Conservation (phyloP, 345 rosid genomes). For the Gossypium raimondii region DNA sequence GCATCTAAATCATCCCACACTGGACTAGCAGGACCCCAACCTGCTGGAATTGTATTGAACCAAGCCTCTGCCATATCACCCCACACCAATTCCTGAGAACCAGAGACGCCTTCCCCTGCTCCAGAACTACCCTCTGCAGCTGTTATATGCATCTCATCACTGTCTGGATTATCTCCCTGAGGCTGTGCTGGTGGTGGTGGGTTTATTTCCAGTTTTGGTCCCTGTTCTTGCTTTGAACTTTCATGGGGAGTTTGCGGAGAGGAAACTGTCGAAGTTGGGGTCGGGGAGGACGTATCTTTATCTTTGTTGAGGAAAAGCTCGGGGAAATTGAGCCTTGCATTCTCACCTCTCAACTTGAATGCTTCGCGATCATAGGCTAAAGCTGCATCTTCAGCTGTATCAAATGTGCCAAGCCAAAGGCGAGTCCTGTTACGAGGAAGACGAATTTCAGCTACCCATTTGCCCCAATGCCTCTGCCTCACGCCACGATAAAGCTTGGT, state of each 20-base stretch:
- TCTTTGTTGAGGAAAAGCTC: slow-evolving; percentile 68
- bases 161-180: slow-evolving; percentile 28
- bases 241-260: slow-evolving; percentile 8
- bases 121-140: slow-evolving; percentile 11
- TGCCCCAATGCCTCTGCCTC: slow-evolving; percentile 96
- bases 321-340: slow-evolving; percentile 85
- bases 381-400: slow-evolving; percentile 90
- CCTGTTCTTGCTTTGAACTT: neutral
- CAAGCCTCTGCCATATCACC: slow-evolving; percentile 83
- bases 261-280: slow-evolving; percentile 28
- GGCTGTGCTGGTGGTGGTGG: slow-evolving; percentile 17
- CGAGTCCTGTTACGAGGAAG: slow-evolving; percentile 88
- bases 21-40: slow-evolving; percentile 94
- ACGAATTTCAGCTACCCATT: slow-evolving; percentile 99
- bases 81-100: slow-evolving; percentile 53
- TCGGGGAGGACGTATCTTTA: slow-evolving; percentile 24
- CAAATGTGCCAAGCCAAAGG: slow-evolving; percentile 94
- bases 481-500: slow-evolving; percentile 91
- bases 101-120: neutral
- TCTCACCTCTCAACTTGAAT: slow-evolving; percentile 80
- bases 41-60: slow-evolving; percentile 75
- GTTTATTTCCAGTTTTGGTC: slow-evolving; percentile 10
- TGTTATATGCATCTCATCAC: slow-evolving; percentile 25
- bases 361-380: slow-evolving; percentile 94
- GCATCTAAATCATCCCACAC: slow-evolving; percentile 92